These are phyloP conservation scores for Eucalyptus guilfoylei DNA, from an alignment of 345 rosid species.

Conservation along the genomic window DNA sequence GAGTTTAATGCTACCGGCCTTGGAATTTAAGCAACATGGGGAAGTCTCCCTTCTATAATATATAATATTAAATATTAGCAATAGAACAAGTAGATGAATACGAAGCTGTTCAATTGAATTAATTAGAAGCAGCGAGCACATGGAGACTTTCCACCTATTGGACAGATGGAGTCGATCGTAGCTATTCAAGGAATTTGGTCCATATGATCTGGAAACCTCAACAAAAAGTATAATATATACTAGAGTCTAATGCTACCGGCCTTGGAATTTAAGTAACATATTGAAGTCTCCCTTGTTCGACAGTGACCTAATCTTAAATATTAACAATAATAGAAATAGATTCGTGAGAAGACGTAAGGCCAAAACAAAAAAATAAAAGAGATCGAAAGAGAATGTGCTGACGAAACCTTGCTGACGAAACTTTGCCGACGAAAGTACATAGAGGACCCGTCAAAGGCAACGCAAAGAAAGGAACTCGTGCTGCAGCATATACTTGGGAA, in stretches of 20 bases:
- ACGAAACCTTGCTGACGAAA: not conserved
- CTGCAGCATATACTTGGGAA: not conserved
- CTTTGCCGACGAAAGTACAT: not conserved
- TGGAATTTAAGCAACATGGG: no score
- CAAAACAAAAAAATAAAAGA: not conserved
- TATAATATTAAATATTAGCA: no score
- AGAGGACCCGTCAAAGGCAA: not conserved
- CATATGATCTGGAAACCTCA: not conserved
- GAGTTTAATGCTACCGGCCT: no score
- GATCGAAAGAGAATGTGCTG: not conserved
- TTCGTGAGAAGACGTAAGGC: not conserved
- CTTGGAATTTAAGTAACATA: not conserved
- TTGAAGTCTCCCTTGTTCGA: not conserved
- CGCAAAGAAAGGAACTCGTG: not conserved
- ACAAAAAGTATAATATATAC: not conserved
- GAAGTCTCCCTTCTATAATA: no score
- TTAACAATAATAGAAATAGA: not conserved
- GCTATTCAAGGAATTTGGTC: not conserved
- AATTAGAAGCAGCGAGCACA: not conserved
- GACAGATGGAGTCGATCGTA: not conserved
- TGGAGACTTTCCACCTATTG: not conserved
- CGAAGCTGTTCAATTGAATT: not conserved
- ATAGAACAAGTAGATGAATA: not conserved
- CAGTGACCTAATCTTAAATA: not conserved
- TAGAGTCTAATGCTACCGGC: not conserved